phyloP scores from a whole-genome alignment of 108 stramenopile species.

The Nitzschia sp. region DNA sequence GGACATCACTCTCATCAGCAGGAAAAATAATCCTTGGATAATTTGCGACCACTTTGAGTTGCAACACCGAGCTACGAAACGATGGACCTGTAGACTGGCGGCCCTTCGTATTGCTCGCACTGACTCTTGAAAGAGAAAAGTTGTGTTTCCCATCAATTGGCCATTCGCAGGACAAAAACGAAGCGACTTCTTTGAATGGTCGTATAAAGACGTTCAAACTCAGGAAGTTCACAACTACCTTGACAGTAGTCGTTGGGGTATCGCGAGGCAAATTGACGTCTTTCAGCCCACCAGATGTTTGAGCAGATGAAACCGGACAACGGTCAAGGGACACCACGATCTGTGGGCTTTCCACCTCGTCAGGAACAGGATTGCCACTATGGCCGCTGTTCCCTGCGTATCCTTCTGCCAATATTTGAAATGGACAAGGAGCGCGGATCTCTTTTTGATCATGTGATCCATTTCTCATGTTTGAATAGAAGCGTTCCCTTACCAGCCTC shows the following conservation, averaged over 20 bases:
- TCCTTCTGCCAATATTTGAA: constrained; percentile 54
- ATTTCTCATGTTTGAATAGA: constrained; percentile 10
- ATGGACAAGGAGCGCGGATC: constrained; percentile 44
- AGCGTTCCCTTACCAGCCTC: constrained; percentile 43
- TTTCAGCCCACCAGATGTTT: constrained; percentile 1
- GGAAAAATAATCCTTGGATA: constrained; percentile 75
- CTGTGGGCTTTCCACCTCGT: constrained; percentile 35
- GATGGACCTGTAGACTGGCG: not conserved
- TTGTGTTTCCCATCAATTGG: not conserved
- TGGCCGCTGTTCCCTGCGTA: constrained; percentile 16
- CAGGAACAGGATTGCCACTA: constrained; percentile 8
- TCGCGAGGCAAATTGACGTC: constrained; percentile 18
- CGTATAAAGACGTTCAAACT: constrained; percentile 51
- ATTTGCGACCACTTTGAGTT: constrained; percentile 57
- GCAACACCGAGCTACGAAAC: constrained; percentile 21
- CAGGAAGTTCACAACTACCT: constrained; percentile 51
- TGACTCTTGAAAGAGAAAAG: not conserved
- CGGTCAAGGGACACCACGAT: constrained; percentile 43
- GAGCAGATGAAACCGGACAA: constrained; percentile 28
- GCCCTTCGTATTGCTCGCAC: too few species aligned
- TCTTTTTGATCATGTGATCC: constrained; percentile 4
- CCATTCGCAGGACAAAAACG: constrained; percentile 49
- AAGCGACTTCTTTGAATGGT: constrained; percentile 47
- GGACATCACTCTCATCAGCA: constrained; percentile 64
- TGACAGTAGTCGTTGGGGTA: constrained; percentile 33